These are phyloP conservation scores for Fusarium nematophilum DNA, from an alignment of 2,329 filamentous ascomycete species.

Conservation along the genomic window DNA sequence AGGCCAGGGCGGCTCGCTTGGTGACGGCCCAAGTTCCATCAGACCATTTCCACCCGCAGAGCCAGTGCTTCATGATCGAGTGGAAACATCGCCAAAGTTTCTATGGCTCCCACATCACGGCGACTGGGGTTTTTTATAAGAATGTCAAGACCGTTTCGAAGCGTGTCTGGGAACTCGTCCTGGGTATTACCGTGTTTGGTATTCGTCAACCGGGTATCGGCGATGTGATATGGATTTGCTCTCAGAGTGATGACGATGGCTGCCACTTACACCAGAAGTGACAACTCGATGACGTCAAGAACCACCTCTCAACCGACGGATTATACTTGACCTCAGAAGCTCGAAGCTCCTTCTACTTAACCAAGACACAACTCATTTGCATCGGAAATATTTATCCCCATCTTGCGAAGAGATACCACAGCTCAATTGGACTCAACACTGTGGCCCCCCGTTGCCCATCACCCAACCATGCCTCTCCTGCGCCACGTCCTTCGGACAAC, in stretches of 20 bases:
- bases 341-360: neutral
- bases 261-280: conserved; percentile 13
- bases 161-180: too few relatives aligned
- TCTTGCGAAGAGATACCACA: neutral
- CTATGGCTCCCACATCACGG: too few relatives aligned
- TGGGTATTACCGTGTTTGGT: too few relatives aligned
- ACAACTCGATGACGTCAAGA: conserved; percentile 35
- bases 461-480: conserved; percentile 35
- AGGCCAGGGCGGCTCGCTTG: neutral
- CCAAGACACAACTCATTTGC: conserved; percentile 17
- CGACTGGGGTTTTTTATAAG: too few relatives aligned
- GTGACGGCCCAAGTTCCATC: neutral
- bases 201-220: too few relatives aligned
- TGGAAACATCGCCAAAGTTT: too few relatives aligned
- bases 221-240: neutral
- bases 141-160: neutral
- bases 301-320: neutral
- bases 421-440: neutral
- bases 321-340: conserved; percentile 1
- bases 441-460: neutral
- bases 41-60: too few relatives aligned
- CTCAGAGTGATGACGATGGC: conserved; percentile 27
- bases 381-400: neutral
- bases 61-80: too few relatives aligned
- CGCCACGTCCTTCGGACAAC: conserved; percentile 35